Percentiles rank a stretch among this genome's conserved stretches.
These are phyloP conservation scores for Lactarius sp. DNA, from an alignment of 768 basidiomycete genomes.

Conservation along the genomic window DNA sequence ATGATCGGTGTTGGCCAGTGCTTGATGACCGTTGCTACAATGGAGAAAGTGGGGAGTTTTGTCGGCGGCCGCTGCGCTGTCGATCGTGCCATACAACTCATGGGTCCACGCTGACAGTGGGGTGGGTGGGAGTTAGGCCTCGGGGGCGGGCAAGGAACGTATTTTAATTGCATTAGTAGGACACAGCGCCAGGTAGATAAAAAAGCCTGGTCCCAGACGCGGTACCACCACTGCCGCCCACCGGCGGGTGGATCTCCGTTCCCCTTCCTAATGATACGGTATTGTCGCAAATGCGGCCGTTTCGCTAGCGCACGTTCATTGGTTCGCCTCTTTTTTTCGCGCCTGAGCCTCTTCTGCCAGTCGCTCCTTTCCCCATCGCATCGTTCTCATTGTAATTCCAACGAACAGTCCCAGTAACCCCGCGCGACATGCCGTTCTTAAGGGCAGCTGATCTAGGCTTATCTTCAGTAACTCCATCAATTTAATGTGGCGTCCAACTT, in stretches of 20 bases:
- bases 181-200: slow-evolving; percentile 13
- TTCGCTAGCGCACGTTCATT: slow-evolving; percentile 22
- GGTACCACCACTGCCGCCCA: not conserved
- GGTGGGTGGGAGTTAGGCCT: not conserved
- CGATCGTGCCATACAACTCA: slow-evolving; percentile 6
- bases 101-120: not conserved
- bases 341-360: slow-evolving; percentile 29
- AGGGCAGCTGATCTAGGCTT: slow-evolving; percentile 24
- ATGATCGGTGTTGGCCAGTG: slow-evolving; percentile 52
- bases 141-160: not conserved
- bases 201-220: not conserved
- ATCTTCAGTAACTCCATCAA: slow-evolving; percentile 14
- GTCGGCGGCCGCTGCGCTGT: not conserved
- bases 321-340: slow-evolving; percentile 27
- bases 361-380: slow-evolving; percentile 31
- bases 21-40: slow-evolving; percentile 49
- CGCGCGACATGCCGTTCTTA: slow-evolving; percentile 19
- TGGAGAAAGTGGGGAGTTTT: slow-evolving; percentile 9
- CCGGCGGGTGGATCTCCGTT: slow-evolving; percentile 10
- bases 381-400: slow-evolving; percentile 48
- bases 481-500: slow-evolving; percentile 30
- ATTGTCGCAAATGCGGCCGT: slow-evolving; percentile 8
- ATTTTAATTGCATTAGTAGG: not conserved
- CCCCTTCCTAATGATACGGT: not conserved
- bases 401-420: slow-evolving; percentile 52